Evolutionary conservation across 2,329 filamentous ascomycete genomes (phyloP).

Genomic region (Thelonectria olida): DNA sequence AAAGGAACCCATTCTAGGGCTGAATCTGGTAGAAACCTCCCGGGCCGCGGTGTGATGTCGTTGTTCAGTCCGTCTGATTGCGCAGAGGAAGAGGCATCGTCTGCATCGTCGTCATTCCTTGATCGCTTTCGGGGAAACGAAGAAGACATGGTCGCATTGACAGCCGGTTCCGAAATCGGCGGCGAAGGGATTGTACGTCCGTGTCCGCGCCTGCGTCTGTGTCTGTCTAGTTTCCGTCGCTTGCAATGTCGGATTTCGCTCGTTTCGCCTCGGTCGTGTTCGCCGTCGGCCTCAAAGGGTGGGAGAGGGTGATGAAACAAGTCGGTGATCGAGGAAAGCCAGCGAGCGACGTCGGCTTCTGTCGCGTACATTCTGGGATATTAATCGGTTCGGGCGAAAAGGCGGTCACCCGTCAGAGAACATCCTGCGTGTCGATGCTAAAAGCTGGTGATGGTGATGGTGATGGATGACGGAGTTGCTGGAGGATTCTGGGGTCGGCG

Average conservation of each 20-base stretch:
- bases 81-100: not conserved
- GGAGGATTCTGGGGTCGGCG: not conserved
- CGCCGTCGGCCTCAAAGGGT: not conserved
- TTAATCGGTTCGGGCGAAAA: not conserved
- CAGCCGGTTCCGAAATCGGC: not conserved
- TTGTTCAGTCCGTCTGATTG: slow-evolving; percentile 7
- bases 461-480: not conserved
- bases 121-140: not conserved
- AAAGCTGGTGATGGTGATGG: not conserved
- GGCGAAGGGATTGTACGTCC: slow-evolving; percentile 1
- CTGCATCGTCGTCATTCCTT: slow-evolving; percentile 3
- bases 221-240: slow-evolving; percentile 6
- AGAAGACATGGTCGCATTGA: not conserved
- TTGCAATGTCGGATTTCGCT: not conserved
- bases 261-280: not conserved
- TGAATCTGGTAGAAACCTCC: not conserved
- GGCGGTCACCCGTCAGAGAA: not conserved
- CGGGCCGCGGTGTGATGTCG: slow-evolving; percentile 4
- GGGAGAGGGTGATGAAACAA: slow-evolving; percentile 10
- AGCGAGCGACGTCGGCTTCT: not conserved
- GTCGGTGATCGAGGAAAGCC: slow-evolving; percentile 13
- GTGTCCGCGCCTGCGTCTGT: not conserved
- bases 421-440: not conserved
- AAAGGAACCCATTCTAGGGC: slow-evolving; percentile 3
- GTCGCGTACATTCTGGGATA: slow-evolving; percentile 5